Percentiles rank a stretch among this genome's conserved stretches.
phyloP scores from a whole-genome alignment of 116 monocot species.

The Trichopus zeylanicus region DNA sequence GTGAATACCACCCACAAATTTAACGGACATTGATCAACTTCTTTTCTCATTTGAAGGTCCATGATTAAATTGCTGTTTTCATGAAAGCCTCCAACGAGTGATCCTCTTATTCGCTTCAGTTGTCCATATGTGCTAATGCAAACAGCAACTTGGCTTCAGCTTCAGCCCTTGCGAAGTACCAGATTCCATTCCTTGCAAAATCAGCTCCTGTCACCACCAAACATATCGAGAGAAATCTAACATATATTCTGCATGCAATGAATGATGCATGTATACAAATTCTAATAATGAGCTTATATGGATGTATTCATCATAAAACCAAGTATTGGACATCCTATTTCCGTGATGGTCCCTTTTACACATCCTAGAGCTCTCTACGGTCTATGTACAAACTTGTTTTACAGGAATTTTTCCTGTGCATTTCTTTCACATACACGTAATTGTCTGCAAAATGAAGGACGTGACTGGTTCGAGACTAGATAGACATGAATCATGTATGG shows the following conservation, averaged over 20 bases:
- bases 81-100: too few relatives aligned
- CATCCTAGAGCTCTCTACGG: neutral
- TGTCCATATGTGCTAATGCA: too few relatives aligned
- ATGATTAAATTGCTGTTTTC: too few relatives aligned
- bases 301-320: neutral
- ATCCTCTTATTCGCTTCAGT: too few relatives aligned
- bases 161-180: too few relatives aligned
- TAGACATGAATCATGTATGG: neutral
- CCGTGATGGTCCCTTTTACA: neutral
- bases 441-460: neutral
- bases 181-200: too few relatives aligned
- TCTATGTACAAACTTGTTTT: neutral
- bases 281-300: neutral
- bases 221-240: too few relatives aligned
- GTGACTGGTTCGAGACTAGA: neutral
- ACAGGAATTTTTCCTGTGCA: neutral
- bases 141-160: too few relatives aligned
- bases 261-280: neutral
- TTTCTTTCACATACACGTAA: neutral
- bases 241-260: neutral
- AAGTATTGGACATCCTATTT: neutral
- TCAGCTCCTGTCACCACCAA: too few relatives aligned
- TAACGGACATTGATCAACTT: too few relatives aligned
- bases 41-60: too few relatives aligned
- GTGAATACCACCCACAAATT: too few relatives aligned